Evolutionary conservation across 1,284 basidiomycete species (phyloP), one percentile per base, ranked within the genome.

Genomic region (Sporisorium reilianum): DNA sequence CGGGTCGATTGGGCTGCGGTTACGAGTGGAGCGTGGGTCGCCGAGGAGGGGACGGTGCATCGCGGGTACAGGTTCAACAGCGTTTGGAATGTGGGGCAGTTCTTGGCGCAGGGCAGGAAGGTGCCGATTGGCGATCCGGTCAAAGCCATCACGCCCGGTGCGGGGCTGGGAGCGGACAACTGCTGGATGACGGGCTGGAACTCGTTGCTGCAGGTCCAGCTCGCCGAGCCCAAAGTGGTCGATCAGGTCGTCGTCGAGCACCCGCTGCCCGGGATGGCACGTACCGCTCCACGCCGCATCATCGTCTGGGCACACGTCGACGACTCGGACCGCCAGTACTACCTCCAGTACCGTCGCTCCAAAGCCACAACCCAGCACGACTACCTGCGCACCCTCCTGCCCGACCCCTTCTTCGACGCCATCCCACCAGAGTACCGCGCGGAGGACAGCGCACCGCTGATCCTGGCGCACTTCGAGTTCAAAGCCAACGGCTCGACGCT

Each of bases 121-220:
- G 71, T 74, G 38, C 22, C 71, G 14, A 74, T 74, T 26, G 71
- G 71, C 2, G 62, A 68, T 14, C 71, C 71, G 36, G 55, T 74
- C 20, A 68, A 68, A 45, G 71, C 71, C 9, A 74, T 74, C 18
- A 74, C 71, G 8, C 71, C 71, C 0, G 71, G 71, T 22, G 62
- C 57, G 1, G 55, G 38, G 3, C 26, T 64, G 46, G 71, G 65
- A 0, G 26, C 23, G 42, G 65, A 52, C 1, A 58, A 61, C 18
- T 74, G 71, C 22, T 74, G 71, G 71, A 62, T 74, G 65, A 74
- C 71, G 16, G 71, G 71, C 1, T 74, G 71, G 71, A 45, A 56
- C 12, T 64, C 61, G 32, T 26, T 64, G 49, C 26, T 74, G 48
- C 65, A 74, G 12, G 65, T 74, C 23, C 53, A 74, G 8, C 41